phyloP scores from a whole-genome alignment of 2,329 filamentous ascomycete genomes.

The Stemphylium vesicarium region DNA sequence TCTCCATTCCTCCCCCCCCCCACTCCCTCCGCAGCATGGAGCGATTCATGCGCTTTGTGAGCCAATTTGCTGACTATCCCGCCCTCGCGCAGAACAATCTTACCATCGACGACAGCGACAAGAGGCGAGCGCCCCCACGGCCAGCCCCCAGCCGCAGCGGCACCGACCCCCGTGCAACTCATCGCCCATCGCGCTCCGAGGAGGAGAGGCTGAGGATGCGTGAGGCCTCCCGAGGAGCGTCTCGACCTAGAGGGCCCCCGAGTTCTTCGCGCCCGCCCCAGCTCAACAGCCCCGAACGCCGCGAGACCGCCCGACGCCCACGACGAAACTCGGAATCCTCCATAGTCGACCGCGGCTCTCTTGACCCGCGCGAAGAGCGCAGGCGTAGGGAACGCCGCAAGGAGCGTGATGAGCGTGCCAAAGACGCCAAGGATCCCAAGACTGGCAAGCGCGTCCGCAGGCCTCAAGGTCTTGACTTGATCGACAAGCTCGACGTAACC shows the following conservation, averaged over 20 bases:
- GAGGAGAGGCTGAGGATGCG: constrained; percentile 51
- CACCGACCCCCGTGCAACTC: constrained; percentile 56
- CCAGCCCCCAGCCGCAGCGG: constrained; percentile 54
- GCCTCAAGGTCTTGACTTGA: constrained; percentile 74
- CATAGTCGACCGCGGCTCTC: constrained; percentile 67
- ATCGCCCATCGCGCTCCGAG: constrained; percentile 71
- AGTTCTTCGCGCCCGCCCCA: constrained; percentile 47
- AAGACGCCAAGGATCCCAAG: constrained; percentile 34
- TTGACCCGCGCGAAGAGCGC: constrained; percentile 66
- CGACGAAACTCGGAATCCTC: constrained; percentile 84
- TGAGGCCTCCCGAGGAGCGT: constrained; percentile 46
- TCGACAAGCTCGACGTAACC: constrained; percentile 95
- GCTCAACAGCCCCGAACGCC: constrained; percentile 47
- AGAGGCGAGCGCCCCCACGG: constrained; percentile 44
- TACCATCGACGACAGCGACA: constrained; percentile 66
- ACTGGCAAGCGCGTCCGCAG: constrained; percentile 43
- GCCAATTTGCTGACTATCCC: constrained; percentile 53
- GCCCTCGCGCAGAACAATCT: constrained; percentile 65
- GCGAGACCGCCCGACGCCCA: constrained; percentile 57
- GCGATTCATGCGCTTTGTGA: constrained; percentile 47
- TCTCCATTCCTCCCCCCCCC: not conserved
- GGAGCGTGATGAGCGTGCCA: constrained; percentile 56
- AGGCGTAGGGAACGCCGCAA: constrained; percentile 58
- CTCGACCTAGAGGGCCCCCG: constrained; percentile 47
- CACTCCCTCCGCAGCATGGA: constrained; percentile 44